These are phyloP conservation scores for Colletotrichum noveboracense DNA, from an alignment of 2,329 filamentous ascomycete genomes.

Conservation along the genomic window DNA sequence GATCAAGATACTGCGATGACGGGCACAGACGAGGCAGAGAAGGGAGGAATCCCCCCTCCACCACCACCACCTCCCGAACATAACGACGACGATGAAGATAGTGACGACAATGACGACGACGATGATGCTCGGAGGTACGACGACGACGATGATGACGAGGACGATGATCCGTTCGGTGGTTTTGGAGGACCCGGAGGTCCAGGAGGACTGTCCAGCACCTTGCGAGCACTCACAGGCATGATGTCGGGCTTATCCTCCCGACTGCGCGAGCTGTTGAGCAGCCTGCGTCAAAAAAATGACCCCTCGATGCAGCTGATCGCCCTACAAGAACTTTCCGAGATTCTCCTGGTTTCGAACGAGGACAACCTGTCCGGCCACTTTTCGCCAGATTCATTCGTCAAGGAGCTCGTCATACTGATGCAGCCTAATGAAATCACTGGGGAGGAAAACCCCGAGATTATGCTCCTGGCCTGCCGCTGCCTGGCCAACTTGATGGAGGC, in stretches of 20 bases:
- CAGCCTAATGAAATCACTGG: slow-evolving; percentile 81
- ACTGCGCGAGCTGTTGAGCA: slow-evolving; percentile 77
- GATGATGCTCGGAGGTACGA: slow-evolving; percentile 39
- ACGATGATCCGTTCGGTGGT: slow-evolving; percentile 66
- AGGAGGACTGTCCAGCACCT: slow-evolving; percentile 75
- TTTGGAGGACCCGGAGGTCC: slow-evolving; percentile 72
- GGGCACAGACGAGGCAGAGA: slow-evolving; percentile 64
- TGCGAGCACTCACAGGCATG: slow-evolving; percentile 89
- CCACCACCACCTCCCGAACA: slow-evolving; percentile 44
- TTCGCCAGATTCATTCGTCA: slow-evolving; percentile 91
- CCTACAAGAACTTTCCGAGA: slow-evolving; percentile 89
- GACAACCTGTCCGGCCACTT: slow-evolving; percentile 96
- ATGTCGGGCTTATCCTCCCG: slow-evolving; percentile 84
- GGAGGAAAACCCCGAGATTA: slow-evolving; percentile 94
- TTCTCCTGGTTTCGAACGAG: slow-evolving; percentile 93
- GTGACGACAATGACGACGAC: slow-evolving; percentile 56
- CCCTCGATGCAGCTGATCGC: slow-evolving; percentile 89
- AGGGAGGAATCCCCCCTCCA: slow-evolving; percentile 45
- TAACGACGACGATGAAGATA: slow-evolving; percentile 45
- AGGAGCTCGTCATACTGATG: slow-evolving; percentile 92
- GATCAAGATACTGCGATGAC: slow-evolving; percentile 76
- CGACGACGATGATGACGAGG: slow-evolving; percentile 74
- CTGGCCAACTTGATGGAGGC: slow-evolving; percentile 98
- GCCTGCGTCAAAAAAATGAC: slow-evolving; percentile 83
- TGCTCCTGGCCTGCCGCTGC: slow-evolving; percentile 94